These are phyloP conservation scores for Ligustrum vulgare DNA, from an alignment of 257 asterid genomes.

Conservation along the genomic window DNA sequence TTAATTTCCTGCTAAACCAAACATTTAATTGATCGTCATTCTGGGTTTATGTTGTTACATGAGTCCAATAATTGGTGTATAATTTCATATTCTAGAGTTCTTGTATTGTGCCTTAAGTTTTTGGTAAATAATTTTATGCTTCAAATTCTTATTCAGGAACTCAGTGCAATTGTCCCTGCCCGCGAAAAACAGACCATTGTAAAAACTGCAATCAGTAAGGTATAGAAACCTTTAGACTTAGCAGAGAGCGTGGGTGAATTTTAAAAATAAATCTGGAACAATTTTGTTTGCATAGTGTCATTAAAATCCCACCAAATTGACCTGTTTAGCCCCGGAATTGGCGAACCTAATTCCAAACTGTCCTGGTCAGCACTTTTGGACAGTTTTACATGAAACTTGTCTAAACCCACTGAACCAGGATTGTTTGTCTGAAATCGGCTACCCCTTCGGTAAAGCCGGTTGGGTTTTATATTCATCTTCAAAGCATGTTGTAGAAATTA, in stretches of 20 bases:
- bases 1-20: slow-evolving; percentile 10
- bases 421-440: background rate
- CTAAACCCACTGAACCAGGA: background rate
- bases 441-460: background rate
- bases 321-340: background rate
- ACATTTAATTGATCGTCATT: background rate
- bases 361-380: background rate
- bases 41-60: slow-evolving; percentile 19
- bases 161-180: slow-evolving; percentile 97
- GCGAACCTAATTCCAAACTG: background rate
- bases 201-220: slow-evolving; percentile 94
- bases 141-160: slow-evolving; percentile 64
- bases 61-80: slow-evolving; percentile 16
- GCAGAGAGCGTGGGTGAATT: slow-evolving; percentile 14
- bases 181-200: slow-evolving; percentile 94
- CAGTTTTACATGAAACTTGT: background rate
- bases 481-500: background rate
- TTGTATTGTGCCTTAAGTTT: slow-evolving; percentile 16
- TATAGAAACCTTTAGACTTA: slow-evolving; percentile 28
- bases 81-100: slow-evolving; percentile 5
- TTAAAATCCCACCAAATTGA: background rate
- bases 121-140: slow-evolving; percentile 16
- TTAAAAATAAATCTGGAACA: slow-evolving; percentile 5
- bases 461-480: background rate
- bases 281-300: background rate